Evolutionary conservation across 2,329 filamentous ascomycete species (phyloP).

Genomic region (Colletotrichum tropicale): DNA sequence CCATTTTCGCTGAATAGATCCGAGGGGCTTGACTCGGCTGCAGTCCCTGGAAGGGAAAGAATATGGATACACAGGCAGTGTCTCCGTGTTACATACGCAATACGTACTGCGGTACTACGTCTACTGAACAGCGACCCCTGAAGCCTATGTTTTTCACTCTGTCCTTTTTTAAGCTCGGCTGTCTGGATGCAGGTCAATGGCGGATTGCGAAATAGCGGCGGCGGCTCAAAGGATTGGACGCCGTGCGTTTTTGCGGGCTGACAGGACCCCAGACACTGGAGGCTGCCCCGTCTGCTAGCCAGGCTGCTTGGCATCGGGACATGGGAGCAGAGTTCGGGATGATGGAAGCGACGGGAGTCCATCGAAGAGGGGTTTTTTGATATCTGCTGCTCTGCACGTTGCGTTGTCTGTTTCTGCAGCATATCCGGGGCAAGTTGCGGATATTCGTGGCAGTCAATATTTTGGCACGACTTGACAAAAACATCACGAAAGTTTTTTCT

Average conservation of each 20-base stretch:
- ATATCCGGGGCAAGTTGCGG: background rate
- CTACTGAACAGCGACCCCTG: background rate
- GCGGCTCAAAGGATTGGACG: conserved; percentile 15
- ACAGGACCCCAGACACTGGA: background rate
- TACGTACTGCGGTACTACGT: background rate
- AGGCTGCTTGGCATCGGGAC: conserved; percentile 7
- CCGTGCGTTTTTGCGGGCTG: background rate
- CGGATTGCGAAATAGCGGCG: conserved; percentile 12
- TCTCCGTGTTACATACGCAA: background rate
- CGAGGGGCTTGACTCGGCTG: conserved; percentile 17
- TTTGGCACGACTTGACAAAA: background rate
- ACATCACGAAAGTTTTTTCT: background rate
- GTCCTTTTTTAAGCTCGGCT: conserved; percentile 18
- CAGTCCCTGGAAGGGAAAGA: background rate
- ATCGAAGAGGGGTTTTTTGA: background rate
- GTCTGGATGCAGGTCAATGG: conserved; percentile 17
- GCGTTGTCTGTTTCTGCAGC: background rate
- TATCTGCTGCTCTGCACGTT: background rate
- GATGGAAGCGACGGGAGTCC: background rate
- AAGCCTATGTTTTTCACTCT: conserved; percentile 7
- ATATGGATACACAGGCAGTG: background rate
- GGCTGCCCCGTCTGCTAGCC: background rate
- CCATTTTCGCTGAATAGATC: background rate
- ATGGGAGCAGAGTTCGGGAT: conserved; percentile 9
- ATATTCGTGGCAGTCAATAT: background rate